phyloP scores from a whole-genome alignment of 2,329 filamentous ascomycete species.

The Atkinsonella hypoxylon region DNA sequence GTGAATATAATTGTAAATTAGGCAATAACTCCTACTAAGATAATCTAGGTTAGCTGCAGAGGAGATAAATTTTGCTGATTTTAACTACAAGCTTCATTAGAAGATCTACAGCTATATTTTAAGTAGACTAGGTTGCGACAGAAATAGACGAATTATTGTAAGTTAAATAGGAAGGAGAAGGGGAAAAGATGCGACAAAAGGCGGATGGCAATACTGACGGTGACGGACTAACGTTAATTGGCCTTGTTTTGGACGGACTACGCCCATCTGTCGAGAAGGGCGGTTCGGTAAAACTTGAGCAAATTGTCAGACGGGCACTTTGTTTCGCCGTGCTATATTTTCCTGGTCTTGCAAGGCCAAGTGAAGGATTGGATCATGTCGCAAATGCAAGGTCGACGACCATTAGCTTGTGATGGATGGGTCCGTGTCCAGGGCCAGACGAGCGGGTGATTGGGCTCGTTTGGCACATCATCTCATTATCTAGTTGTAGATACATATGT shows the following conservation, averaged over 20 bases:
- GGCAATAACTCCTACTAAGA: no score
- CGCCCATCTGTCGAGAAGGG: background rate
- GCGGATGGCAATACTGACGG: no score
- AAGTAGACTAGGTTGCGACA: no score
- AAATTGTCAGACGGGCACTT: background rate
- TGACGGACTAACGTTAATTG: no score
- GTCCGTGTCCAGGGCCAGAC: background rate
- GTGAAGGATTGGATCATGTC: background rate
- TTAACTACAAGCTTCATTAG: no score
- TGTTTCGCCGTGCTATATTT: background rate
- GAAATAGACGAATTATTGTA: no score
- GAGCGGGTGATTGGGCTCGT: background rate
- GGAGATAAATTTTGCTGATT: no score
- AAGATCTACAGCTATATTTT: no score
- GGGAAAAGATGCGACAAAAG: no score
- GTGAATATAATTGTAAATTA: no score
- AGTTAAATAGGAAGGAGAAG: no score
- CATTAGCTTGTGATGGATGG: background rate
- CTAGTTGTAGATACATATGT: background rate
- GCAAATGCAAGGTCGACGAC: background rate
- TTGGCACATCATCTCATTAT: constrained; percentile 1
- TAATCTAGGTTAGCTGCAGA: no score
- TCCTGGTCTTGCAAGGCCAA: background rate
- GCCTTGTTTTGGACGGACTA: background rate
- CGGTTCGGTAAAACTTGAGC: background rate